Conservation (phyloP, 208 protist species). For the Vickermania spadyakhi region DNA sequence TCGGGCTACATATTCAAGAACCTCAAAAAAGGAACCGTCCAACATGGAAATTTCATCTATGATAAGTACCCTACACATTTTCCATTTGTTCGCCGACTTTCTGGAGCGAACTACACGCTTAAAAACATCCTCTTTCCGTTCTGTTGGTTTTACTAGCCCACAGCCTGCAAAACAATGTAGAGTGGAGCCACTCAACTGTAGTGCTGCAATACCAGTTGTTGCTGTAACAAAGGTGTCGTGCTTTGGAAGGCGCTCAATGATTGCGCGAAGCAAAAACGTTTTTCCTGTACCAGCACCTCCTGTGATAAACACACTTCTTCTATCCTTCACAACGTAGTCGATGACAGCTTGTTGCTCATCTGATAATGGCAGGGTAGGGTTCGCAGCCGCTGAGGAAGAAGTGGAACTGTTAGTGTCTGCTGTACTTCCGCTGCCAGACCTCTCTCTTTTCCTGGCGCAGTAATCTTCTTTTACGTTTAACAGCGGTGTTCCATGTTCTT, state of each 20-base stretch:
- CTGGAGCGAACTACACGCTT: slow-evolving; percentile 12
- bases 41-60: slow-evolving; percentile 93
- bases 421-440: too few relatives aligned
- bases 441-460: too few relatives aligned
- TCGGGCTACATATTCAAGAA: slow-evolving; percentile 68
- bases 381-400: too few relatives aligned
- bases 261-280: slow-evolving; percentile 67
- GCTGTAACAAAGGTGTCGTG: slow-evolving; percentile 69
- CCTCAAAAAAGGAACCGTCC: slow-evolving; percentile 61
- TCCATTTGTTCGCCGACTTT: slow-evolving; percentile 36
- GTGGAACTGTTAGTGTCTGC: too few relatives aligned
- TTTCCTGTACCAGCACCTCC: slow-evolving; percentile 88
- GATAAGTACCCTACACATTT: slow-evolving; percentile 53
- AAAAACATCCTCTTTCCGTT: slow-evolving; percentile 19
- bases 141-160: slow-evolving; percentile 27
- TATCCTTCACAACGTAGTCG: slow-evolving; percentile 33
- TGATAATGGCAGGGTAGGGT: slow-evolving; percentile 26
- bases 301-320: slow-evolving; percentile 69
- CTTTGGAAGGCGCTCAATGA: slow-evolving; percentile 39
- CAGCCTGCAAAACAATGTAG: slow-evolving; percentile 82
- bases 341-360: slow-evolving; percentile 48
- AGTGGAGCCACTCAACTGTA: slow-evolving; percentile 79
- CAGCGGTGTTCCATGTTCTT: too few relatives aligned
- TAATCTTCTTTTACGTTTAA: too few relatives aligned
- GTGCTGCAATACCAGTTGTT: slow-evolving; percentile 78